These are phyloP conservation scores for Epichloe brachyelytri DNA, from an alignment of 2,329 filamentous ascomycete species.

Conservation along the genomic window DNA sequence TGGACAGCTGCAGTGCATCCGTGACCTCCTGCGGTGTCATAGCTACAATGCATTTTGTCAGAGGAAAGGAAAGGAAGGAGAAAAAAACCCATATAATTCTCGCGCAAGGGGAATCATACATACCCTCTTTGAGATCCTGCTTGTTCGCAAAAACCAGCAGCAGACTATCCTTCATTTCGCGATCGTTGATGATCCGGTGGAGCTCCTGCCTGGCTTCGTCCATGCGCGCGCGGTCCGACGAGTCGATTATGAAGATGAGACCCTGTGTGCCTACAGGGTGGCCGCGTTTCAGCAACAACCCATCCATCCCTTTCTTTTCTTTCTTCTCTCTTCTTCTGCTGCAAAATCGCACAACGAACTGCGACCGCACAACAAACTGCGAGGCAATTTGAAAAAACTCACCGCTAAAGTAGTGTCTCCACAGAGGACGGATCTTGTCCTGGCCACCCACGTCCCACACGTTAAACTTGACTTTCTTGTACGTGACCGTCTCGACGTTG, in stretches of 20 bases:
- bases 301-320: too few species aligned
- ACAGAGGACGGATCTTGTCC: slow-evolving; percentile 95
- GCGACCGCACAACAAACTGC: too few species aligned
- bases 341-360: too few species aligned
- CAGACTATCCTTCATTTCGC: slow-evolving; percentile 93
- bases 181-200: slow-evolving; percentile 93
- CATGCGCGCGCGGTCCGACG: slow-evolving; percentile 79
- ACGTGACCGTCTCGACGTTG: slow-evolving; percentile 97
- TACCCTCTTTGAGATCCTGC: slow-evolving; percentile 81
- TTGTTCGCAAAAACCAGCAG: slow-evolving; percentile 97
- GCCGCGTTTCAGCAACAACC: neutral
- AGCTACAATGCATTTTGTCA: slow-evolving; percentile 30
- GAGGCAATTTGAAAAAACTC: slow-evolving; percentile 15
- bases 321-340: too few species aligned
- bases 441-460: slow-evolving; percentile 98
- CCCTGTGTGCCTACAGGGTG: slow-evolving; percentile 67
- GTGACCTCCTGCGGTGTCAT: slow-evolving; percentile 72
- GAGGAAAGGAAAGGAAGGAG: too few species aligned
- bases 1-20: slow-evolving; percentile 60
- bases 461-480: slow-evolving; percentile 99
- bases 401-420: slow-evolving; percentile 94
- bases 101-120: slow-evolving; percentile 8
- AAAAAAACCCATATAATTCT: too few species aligned
- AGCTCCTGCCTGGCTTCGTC: slow-evolving; percentile 88
- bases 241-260: slow-evolving; percentile 97